Evolutionary conservation across 2,329 filamentous ascomycete species (phyloP).

Genomic region (Pseudogymnoascus sp.): DNA sequence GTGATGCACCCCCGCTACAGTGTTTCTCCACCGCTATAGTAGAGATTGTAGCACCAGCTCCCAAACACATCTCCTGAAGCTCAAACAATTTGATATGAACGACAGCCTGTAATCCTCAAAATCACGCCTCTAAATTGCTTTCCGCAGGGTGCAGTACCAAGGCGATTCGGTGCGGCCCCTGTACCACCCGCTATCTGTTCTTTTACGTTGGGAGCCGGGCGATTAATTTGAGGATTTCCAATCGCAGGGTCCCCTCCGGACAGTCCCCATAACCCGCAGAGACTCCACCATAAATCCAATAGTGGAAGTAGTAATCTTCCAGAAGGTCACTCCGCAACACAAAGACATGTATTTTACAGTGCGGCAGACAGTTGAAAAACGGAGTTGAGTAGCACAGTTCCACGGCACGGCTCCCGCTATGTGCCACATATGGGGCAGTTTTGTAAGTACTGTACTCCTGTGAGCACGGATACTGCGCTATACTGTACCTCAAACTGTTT

Average conservation of each 20-base stretch:
- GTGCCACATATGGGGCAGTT: not conserved
- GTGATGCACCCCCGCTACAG: not conserved
- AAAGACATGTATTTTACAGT: not conserved
- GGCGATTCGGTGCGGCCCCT: not conserved
- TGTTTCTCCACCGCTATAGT: not conserved
- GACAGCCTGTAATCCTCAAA: not conserved
- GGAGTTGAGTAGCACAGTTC: not conserved
- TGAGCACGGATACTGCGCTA: not conserved
- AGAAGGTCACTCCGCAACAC: constrained; percentile 3
- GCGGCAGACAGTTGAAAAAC: not conserved
- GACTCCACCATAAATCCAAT: constrained; percentile 5
- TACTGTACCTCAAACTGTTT: not conserved
- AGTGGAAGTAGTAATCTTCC: constrained; percentile 7
- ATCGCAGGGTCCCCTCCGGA: not conserved
- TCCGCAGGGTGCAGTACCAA: not conserved
- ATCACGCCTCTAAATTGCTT: not conserved
- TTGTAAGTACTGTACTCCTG: not conserved
- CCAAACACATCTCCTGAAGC: not conserved
- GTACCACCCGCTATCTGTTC: not conserved
- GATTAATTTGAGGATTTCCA: constrained; percentile 7
- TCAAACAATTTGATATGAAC: not conserved
- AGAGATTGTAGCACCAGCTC: not conserved
- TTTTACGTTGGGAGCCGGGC: not conserved
- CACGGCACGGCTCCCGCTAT: not conserved
- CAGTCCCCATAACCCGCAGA: not conserved